phyloP scores from a whole-genome alignment of 192 early-diverging fungal species.

The Backusella australiensis region DNA sequence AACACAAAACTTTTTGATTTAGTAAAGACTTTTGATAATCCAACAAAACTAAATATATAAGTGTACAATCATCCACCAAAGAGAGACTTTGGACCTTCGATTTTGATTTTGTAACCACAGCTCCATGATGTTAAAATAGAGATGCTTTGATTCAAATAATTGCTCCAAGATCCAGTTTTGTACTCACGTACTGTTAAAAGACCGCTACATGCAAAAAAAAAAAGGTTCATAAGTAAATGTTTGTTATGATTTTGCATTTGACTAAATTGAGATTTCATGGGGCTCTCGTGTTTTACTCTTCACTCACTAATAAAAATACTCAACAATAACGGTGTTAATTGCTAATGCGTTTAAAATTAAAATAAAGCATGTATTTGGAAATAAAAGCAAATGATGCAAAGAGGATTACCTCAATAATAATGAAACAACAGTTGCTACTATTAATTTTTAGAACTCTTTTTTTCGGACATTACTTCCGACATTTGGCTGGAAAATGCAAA shows the following conservation, averaged over 20 bases:
- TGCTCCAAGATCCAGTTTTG: neutral
- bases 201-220: neutral
- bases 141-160: neutral
- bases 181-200: neutral
- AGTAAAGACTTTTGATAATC: too few relatives aligned
- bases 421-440: neutral
- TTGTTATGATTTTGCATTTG: constrained; percentile 4
- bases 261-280: constrained; percentile 4
- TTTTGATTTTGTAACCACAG: neutral
- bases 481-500: neutral
- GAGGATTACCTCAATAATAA: neutral
- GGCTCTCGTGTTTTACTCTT: neutral
- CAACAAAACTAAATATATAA: too few relatives aligned
- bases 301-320: neutral
- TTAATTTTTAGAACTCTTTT: neutral
- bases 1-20: too few relatives aligned
- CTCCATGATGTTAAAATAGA: neutral
- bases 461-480: neutral
- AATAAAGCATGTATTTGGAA: neutral
- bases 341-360: neutral
- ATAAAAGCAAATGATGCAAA: neutral
- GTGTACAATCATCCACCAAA: neutral
- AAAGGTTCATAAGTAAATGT: neutral
- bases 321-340: neutral
- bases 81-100: neutral